Conservation (phyloP, 495 filamentous ascomycete genomes). For the Xylaria scruposa region DNA sequence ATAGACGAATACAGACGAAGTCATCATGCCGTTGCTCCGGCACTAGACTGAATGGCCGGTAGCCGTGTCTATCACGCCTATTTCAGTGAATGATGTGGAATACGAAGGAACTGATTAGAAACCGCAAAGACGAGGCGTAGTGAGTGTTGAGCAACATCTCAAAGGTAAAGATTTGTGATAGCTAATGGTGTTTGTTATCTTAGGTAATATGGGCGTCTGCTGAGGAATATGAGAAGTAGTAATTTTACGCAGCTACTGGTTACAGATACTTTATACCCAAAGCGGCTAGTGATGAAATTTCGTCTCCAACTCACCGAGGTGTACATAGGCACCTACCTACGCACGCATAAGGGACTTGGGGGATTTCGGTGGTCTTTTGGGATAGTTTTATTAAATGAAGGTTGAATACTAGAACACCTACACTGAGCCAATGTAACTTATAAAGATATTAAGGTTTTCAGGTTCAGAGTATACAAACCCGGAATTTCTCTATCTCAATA, state of each 20-base stretch:
- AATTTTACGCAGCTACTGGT: not conserved
- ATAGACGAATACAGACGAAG: not conserved
- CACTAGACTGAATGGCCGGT: not conserved
- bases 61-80: not conserved
- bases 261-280: not conserved
- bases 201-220: not conserved
- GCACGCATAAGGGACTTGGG: not conserved
- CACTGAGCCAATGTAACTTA: not conserved
- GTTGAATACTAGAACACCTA: not conserved
- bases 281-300: not conserved
- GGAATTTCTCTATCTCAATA: not conserved
- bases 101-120: not conserved
- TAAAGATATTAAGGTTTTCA: not conserved
- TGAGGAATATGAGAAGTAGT: conserved; percentile 9
- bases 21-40: conserved; percentile 7
- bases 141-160: not conserved
- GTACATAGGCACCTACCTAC: not conserved
- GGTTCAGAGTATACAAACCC: not conserved
- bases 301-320: not conserved
- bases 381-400: not conserved
- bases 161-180: not conserved
- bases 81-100: not conserved
- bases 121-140: not conserved
- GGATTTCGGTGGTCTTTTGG: not conserved
- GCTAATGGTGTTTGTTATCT: not conserved